Base-by-base conservation (phyloP, 2,329 filamentous ascomycete species). In the Curvularia eragrostidis region DNA sequence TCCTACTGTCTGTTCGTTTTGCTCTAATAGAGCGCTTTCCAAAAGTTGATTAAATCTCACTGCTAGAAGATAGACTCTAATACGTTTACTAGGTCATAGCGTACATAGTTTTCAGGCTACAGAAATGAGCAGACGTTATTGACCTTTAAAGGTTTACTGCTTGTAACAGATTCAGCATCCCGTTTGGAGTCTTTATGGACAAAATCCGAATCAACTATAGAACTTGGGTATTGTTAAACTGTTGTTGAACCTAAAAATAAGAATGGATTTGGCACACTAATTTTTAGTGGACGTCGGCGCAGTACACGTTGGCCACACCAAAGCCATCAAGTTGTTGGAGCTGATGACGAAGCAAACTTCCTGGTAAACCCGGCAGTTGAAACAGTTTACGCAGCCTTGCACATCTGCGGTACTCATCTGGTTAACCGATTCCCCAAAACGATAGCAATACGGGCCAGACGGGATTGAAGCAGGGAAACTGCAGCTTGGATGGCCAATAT, bases 401-500 rank as follows among this genome's bases (percentile, higher is more conserved):
- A 36, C 12, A 32, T 4, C 24, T 15, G 44, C 10, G 36, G 18
- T n/a, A 46, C 46, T 13, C 28, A 41, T 58, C 54, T 32, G 19
- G 30, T 44, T 32, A 48, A 9, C 21, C 46, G 24, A 21, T 39
- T 30, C 51, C 26, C 10, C 32, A 58, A 41, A 30, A 43, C 34
- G 47, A 43, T 47, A 41, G 7, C 18, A 9, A 47, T 46, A 32
- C 34, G 34, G 24, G 36, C 21, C 26, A 46, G 52, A 47, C 38
- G 47, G 21, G 54, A 60, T 60, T 49, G 41, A 47, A 58, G 54
- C 58, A 58, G 58, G 58, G 54, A 57, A 53, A 50, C 52, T 18
- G 43, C 48, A 39, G 39, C 28, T 46, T 28, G n/a, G 32, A 30
- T 46, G 26, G 34, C 38, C 28, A n/a, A 53, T 42, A 30, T 48